phyloP scores from a whole-genome alignment of 805 yeast genomes.

The Candida tallmaniae region DNA sequence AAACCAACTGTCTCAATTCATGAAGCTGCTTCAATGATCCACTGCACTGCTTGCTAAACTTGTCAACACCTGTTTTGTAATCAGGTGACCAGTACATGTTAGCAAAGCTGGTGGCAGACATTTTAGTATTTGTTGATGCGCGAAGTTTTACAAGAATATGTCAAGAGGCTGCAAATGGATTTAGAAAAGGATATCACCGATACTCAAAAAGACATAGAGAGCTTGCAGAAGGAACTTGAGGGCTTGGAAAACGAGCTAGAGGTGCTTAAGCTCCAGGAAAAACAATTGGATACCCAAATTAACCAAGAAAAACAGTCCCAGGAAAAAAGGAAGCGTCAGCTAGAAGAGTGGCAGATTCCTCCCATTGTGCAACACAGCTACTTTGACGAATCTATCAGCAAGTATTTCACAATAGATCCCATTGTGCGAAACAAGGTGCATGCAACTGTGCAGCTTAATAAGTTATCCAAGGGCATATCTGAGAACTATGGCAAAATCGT shows the following conservation, averaged over 20 bases:
- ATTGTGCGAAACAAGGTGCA: neutral
- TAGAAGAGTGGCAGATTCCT: slow-evolving; percentile 8
- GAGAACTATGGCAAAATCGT: slow-evolving; percentile 10
- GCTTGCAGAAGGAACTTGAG: slow-evolving; percentile 1
- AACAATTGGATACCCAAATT: neutral
- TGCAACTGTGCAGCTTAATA: neutral
- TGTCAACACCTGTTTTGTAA: slow-evolving; percentile 32
- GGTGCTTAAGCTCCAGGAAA: neutral
- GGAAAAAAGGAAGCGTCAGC: neutral
- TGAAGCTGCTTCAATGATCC: slow-evolving; percentile 36
- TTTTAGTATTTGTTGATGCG: too few species aligned
- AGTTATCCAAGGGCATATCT: slow-evolving; percentile 4
- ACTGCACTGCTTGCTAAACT: slow-evolving; percentile 24
- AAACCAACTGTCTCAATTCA: slow-evolving; percentile 34
- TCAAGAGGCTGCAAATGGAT: too few species aligned
- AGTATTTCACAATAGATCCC: slow-evolving; percentile 14
- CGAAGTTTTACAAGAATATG: neutral
- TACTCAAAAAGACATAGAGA: neutral
- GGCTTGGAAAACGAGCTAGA: slow-evolving; percentile 2
- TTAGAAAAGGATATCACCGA: slow-evolving; percentile 1
- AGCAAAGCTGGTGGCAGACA: slow-evolving; percentile 20
- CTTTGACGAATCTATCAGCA: slow-evolving; percentile 26
- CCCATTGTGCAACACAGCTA: slow-evolving; percentile 22
- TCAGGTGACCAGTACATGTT: slow-evolving; percentile 42
- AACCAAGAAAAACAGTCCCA: neutral